phyloP scores from a whole-genome alignment of 2,329 filamentous ascomycete species.

The Penicillium sp. region DNA sequence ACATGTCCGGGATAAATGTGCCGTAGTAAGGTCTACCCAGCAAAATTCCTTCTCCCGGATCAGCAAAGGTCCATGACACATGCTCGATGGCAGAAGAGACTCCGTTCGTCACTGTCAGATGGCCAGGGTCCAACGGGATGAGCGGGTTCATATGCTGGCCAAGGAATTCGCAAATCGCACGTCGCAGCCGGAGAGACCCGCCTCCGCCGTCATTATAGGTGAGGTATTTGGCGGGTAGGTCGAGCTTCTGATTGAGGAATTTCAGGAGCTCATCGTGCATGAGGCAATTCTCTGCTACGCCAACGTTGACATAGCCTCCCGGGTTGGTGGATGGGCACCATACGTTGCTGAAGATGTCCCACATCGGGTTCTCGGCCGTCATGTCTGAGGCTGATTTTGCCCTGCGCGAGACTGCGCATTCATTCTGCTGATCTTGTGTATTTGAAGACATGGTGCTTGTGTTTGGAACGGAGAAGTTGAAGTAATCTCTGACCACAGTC shows the following conservation, averaged over 20 bases:
- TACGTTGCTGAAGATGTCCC: constrained; percentile 51
- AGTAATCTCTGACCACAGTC: too few species aligned
- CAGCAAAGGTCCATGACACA: constrained; percentile 35
- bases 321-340: constrained; percentile 46
- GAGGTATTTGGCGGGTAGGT: constrained; percentile 35
- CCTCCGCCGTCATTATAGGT: constrained; percentile 44
- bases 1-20: constrained; percentile 53
- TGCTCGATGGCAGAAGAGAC: constrained; percentile 42
- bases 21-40: constrained; percentile 50
- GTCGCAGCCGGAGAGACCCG: constrained; percentile 31
- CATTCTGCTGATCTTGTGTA: not conserved
- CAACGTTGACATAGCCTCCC: constrained; percentile 54
- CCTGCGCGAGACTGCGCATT: constrained; percentile 12
- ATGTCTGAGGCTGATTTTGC: constrained; percentile 17
- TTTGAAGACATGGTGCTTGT: too few species aligned
- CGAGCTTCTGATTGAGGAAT: constrained; percentile 47
- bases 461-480: too few species aligned
- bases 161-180: constrained; percentile 38
- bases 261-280: constrained; percentile 54
- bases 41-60: constrained; percentile 41
- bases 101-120: constrained; percentile 41
- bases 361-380: constrained; percentile 34
- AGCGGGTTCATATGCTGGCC: constrained; percentile 35
- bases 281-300: constrained; percentile 58
- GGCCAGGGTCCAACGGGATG: constrained; percentile 27